phyloP scores from a whole-genome alignment of 106 monocot genomes.

The Dendrobium nobile region DNA sequence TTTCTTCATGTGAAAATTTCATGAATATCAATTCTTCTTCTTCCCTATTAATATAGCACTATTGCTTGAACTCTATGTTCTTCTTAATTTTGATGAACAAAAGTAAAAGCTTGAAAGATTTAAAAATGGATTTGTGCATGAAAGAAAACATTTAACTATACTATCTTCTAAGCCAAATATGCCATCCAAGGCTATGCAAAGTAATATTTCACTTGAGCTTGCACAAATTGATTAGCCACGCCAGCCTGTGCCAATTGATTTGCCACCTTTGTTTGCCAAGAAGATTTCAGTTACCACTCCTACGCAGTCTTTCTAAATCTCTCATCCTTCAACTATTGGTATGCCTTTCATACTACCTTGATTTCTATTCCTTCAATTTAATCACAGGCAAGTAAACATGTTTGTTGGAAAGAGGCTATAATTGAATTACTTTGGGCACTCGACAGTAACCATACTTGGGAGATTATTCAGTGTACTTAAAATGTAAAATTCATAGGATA shows the following conservation, averaged over 20 bases:
- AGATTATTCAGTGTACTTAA: neutral
- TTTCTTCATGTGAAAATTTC: neutral
- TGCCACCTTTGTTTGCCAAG: neutral
- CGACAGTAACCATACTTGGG: conserved; percentile 7
- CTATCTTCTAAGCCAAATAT: neutral
- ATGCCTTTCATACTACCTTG: neutral
- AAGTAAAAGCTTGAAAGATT: neutral
- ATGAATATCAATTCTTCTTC: too few species aligned
- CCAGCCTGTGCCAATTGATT: too few species aligned
- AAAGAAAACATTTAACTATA: neutral
- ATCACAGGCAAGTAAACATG: neutral
- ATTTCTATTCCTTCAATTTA: neutral
- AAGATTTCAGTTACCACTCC: too few species aligned
- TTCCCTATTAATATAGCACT: too few species aligned
- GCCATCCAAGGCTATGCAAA: neutral
- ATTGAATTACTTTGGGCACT: conserved; percentile 5
- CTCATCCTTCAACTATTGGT: neutral
- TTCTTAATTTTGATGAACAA: neutral
- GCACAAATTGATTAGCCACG: neutral
- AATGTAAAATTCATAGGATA: neutral
- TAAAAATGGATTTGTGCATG: neutral
- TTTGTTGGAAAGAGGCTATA: conserved; percentile 16
- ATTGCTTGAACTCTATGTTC: too few species aligned
- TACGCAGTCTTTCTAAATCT: too few species aligned
- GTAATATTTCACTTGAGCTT: neutral